These are phyloP conservation scores for Globisporangium yorkense DNA, from an alignment of 352 stramenopile species.

Conservation along the genomic window DNA sequence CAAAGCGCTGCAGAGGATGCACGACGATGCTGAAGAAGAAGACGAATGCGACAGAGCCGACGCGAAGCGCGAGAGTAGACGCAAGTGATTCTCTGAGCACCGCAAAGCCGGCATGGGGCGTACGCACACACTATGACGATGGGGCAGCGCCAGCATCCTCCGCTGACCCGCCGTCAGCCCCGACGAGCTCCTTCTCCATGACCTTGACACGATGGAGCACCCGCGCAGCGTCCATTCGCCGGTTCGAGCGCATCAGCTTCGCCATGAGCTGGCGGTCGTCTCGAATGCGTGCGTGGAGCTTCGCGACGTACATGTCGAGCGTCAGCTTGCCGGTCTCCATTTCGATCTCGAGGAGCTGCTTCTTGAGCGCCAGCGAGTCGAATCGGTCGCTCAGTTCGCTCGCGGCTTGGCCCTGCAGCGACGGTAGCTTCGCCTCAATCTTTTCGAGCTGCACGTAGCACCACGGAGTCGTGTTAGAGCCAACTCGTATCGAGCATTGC, in stretches of 20 bases:
- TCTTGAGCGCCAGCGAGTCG: constrained; percentile 69
- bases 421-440: constrained; percentile 45
- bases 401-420: constrained; percentile 23
- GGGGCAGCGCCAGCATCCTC: constrained; percentile 5
- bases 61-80: neutral
- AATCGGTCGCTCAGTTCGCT: constrained; percentile 45
- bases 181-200: constrained; percentile 72
- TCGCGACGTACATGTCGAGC: constrained; percentile 58
- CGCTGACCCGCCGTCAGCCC: constrained; percentile 16
- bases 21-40: constrained; percentile 6
- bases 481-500: neutral
- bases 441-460: constrained; percentile 44
- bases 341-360: constrained; percentile 77
- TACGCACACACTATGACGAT: neutral
- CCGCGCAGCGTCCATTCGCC: constrained; percentile 51
- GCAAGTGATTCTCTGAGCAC: neutral
- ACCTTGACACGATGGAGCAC: constrained; percentile 69
- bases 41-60: constrained; percentile 2
- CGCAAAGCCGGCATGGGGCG: neutral
- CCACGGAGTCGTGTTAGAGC: neutral
- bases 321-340: constrained; percentile 80
- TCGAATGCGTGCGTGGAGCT: constrained; percentile 39
- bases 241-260: constrained; percentile 31
- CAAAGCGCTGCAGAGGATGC: constrained; percentile 12
- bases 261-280: constrained; percentile 46